Percentiles rank a stretch among this genome's conserved stretches.
Evolutionary conservation across 2,329 filamentous ascomycete genomes (phyloP).

Genomic region (Leptographium wingfieldii): DNA sequence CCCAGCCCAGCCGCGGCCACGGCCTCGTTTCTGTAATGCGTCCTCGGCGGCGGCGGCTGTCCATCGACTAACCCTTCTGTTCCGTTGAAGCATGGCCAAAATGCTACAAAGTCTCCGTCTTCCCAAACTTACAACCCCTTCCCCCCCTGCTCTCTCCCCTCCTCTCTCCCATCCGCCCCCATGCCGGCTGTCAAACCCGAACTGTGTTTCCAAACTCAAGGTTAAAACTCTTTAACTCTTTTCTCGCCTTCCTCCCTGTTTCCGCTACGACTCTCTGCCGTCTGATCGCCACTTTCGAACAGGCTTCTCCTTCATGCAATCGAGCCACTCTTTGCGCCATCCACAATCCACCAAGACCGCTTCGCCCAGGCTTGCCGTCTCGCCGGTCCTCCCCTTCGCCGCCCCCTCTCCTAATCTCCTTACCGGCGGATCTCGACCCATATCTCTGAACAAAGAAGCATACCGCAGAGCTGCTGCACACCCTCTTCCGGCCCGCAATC

Average conservation of each 20-base stretch:
- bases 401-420: background rate
- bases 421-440: background rate
- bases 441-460: background rate
- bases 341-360: background rate
- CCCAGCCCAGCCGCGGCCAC: no score
- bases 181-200: constrained; percentile 30
- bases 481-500: background rate
- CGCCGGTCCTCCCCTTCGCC: background rate
- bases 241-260: constrained; percentile 21
- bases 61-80: background rate
- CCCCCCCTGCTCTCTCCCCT: background rate
- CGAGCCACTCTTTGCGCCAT: background rate
- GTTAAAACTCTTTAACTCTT: constrained; percentile 21
- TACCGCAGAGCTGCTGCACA: background rate
- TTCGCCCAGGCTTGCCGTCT: background rate
- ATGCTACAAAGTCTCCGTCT: background rate
- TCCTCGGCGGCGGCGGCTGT: background rate
- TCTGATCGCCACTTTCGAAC: constrained; percentile 18
- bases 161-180: constrained; percentile 8
- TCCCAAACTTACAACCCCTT: background rate
- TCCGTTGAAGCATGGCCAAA: background rate
- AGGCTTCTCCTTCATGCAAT: constrained; percentile 6
- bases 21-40: background rate
- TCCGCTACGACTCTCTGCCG: constrained; percentile 20
- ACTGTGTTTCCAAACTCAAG: constrained; percentile 19